Base-by-base conservation (phyloP, 306 rosid genomes). In the Abrus precatorius region DNA sequence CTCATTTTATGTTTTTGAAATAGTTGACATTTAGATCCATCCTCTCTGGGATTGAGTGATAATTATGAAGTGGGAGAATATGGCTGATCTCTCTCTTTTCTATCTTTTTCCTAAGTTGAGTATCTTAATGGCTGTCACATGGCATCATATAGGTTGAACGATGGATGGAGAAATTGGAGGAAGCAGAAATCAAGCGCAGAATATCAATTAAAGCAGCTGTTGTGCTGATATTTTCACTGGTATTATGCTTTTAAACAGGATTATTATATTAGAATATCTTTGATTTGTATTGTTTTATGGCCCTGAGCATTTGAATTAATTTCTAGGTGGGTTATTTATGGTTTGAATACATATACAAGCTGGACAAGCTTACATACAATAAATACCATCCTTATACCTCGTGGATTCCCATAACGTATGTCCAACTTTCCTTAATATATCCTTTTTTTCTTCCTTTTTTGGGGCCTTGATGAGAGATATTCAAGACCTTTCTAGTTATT, bases 391-490 rank as follows among this genome's bases (percentile, higher is more conserved):
- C 99, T 48, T 95, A 91, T 74, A 95, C 99, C 75, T 95, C 99
- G 1, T 95, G 99, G 99, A 93, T 95, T 83, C 99, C 99, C 27
- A 93, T 95, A 82, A 95, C 99, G 99, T 95, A 93, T 30, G 89
- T 83, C 40, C 59, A 41, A 40, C 30, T 89, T 67, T 68, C 82
- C 75, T 63, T 10, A 44, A 38, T 28, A 30, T 71, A n/a, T n/a
- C n/a, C 80, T 77, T 73, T 32, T 29, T 20, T 59, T 43, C 6
- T 27, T 70, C 75, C 33, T 3, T 29, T 43, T 45, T 9, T 12
- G 32, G 49, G 76, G 68, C 41, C 64, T 52, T 83, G 53, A 34
- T 68, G 40, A 47, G 36, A 53, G 38, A 11, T 45, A 40, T 71
- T 70, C 20, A 43, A 54, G 41, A 80, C 36, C 55, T 84, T 65